phyloP scores from a whole-genome alignment of 768 basidiomycete genomes.

The Hortiboletus flavorubellus region DNA sequence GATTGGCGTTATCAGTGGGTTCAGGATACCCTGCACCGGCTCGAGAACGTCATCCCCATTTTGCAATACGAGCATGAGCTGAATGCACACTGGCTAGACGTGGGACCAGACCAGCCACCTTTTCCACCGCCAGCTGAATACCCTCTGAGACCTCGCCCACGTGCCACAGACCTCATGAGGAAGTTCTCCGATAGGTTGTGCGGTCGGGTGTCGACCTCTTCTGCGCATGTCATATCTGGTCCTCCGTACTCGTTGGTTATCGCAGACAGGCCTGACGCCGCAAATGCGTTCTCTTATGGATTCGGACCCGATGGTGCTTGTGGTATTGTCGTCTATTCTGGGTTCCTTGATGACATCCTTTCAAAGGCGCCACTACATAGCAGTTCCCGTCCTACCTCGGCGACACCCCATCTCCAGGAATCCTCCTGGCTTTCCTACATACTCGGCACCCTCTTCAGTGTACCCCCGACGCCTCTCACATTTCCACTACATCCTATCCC shows the following conservation, averaged over 20 bases:
- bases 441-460: conserved; percentile 41
- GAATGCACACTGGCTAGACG: conserved; percentile 54
- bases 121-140: conserved; percentile 79
- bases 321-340: conserved; percentile 92
- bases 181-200: conserved; percentile 49
- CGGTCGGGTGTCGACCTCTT: conserved; percentile 39
- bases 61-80: conserved; percentile 58
- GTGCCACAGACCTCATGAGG: conserved; percentile 70
- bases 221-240: conserved; percentile 62
- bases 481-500: conserved; percentile 48
- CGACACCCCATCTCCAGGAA: conserved; percentile 17
- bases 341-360: conserved; percentile 87
- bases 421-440: conserved; percentile 47
- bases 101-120: conserved; percentile 48
- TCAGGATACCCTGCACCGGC: conserved; percentile 64
- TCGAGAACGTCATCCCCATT: conserved; percentile 72
- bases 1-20: conserved; percentile 97
- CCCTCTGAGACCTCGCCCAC: conserved; percentile 79
- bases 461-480: conserved; percentile 32
- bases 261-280: conserved; percentile 78
- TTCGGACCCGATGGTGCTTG: conserved; percentile 91
- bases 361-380: conserved; percentile 34
- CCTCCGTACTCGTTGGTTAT: conserved; percentile 89
- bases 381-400: conserved; percentile 25
- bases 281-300: conserved; percentile 94